Conservation (phyloP, 192 early-diverging fungal species). For the Rhizophagus clarus region DNA sequence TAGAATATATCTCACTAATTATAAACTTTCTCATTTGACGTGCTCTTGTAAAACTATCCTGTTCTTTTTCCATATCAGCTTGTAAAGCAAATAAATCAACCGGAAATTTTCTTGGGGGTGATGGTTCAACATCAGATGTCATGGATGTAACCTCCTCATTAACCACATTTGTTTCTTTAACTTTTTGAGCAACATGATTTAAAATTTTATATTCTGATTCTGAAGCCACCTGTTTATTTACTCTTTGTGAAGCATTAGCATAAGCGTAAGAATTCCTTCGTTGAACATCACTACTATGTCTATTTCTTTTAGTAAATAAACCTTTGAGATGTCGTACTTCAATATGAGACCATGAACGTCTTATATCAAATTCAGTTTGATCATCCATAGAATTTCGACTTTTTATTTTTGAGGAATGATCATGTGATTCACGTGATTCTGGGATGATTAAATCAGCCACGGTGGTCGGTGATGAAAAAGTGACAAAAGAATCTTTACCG, state of each 20-base stretch:
- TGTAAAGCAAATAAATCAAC: constrained; percentile 3
- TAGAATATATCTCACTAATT: constrained; percentile 43
- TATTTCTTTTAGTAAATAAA: constrained; percentile 1
- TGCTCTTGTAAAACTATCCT: neutral
- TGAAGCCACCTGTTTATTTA: neutral
- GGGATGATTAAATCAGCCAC: neutral
- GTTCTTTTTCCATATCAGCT: constrained; percentile 1
- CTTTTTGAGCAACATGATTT: neutral
- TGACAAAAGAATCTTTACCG: neutral
- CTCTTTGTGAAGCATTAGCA: neutral
- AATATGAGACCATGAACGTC: constrained; percentile 27
- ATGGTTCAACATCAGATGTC: neutral
- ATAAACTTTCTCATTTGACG: constrained; percentile 38
- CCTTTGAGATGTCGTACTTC: constrained; percentile 28
- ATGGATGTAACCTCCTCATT: neutral
- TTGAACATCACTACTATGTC: neutral
- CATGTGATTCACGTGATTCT: neutral
- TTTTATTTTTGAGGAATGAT: neutral
- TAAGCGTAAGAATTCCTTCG: constrained; percentile 21
- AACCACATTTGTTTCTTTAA: neutral
- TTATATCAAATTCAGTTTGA: neutral
- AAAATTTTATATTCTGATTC: constrained; percentile 2
- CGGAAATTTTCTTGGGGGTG: neutral
- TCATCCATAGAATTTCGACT: neutral
- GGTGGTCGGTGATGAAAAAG: neutral